Percentiles rank a stretch among this genome's conserved stretches.
Conservation (phyloP, 495 filamentous ascomycete species). For the Penicillium bialowiezense region DNA sequence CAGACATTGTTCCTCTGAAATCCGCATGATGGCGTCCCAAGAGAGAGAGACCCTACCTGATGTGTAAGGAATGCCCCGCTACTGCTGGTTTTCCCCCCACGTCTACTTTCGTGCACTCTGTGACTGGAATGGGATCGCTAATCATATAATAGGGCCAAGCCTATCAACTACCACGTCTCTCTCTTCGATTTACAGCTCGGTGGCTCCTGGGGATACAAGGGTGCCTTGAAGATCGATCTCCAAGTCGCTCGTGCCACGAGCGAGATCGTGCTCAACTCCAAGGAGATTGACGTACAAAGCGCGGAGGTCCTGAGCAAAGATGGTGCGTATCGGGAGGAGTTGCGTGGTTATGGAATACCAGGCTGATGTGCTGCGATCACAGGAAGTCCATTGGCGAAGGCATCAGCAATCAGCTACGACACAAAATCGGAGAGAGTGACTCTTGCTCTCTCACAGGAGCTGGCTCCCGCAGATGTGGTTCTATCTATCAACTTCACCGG, state of each 20-base stretch:
- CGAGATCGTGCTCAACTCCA: slow-evolving; percentile 71
- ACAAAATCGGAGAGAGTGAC: slow-evolving; percentile 74
- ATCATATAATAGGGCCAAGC: slow-evolving; percentile 60
- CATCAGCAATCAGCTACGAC: slow-evolving; percentile 71
- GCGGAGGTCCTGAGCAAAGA: slow-evolving; percentile 34
- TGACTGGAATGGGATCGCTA: no score
- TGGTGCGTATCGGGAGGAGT: slow-evolving; percentile 18
- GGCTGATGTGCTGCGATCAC: slow-evolving; percentile 9
- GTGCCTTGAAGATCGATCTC: slow-evolving; percentile 63
- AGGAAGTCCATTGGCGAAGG: slow-evolving; percentile 47
- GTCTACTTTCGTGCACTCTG: background rate
- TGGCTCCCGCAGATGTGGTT: slow-evolving; percentile 57
- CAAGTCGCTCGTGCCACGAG: slow-evolving; percentile 60
- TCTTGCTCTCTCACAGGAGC: slow-evolving; percentile 64
- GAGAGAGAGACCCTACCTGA: slow-evolving; percentile 54
- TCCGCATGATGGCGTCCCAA: slow-evolving; percentile 43
- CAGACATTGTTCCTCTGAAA: slow-evolving; percentile 39
- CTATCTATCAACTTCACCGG: slow-evolving; percentile 78
- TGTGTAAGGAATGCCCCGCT: slow-evolving; percentile 35
- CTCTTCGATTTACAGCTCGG: slow-evolving; percentile 74
- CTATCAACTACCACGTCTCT: slow-evolving; percentile 79
- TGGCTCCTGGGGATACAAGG: slow-evolving; percentile 76
- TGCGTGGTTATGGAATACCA: background rate
- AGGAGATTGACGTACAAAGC: slow-evolving; percentile 41
- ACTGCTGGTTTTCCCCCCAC: background rate